These are phyloP conservation scores for Sporothrix phasma DNA, from an alignment of 2,329 filamentous ascomycete species.

Conservation along the genomic window DNA sequence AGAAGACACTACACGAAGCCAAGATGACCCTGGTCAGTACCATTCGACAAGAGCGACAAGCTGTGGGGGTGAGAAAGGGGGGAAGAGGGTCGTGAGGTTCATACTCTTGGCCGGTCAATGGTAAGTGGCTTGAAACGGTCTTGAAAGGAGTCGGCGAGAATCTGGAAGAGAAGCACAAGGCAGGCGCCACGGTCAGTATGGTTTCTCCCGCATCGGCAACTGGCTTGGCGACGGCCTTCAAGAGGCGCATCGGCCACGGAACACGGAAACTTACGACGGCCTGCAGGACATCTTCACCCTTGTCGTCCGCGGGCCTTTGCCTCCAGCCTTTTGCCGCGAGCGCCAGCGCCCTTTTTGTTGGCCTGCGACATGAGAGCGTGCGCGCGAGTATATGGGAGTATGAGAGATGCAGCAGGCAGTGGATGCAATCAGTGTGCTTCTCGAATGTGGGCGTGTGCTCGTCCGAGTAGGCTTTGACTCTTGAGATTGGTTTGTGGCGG, in stretches of 20 bases:
- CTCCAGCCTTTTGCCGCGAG: slow-evolving; percentile 39
- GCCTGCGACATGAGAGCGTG: slow-evolving; percentile 31
- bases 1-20: slow-evolving; percentile 63
- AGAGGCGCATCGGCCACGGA: background rate
- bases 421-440: background rate
- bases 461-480: background rate
- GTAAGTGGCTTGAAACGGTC: slow-evolving; percentile 85
- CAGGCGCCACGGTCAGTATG: slow-evolving; percentile 19
- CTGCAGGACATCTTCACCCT: slow-evolving; percentile 49
- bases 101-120: slow-evolving; percentile 74
- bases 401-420: background rate
- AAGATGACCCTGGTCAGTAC: background rate
- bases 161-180: slow-evolving; percentile 36
- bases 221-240: background rate
- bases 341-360: slow-evolving; percentile 17
- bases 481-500: background rate
- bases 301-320: slow-evolving; percentile 41
- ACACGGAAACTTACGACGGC: slow-evolving; percentile 42
- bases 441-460: background rate
- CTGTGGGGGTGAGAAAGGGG: background rate
- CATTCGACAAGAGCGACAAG: background rate
- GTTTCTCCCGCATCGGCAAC: background rate
- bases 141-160: slow-evolving; percentile 92
- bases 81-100: slow-evolving; percentile 20
- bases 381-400: background rate